These are phyloP conservation scores for Asterophora parasitica DNA, from an alignment of 768 basidiomycete genomes.

Conservation along the genomic window DNA sequence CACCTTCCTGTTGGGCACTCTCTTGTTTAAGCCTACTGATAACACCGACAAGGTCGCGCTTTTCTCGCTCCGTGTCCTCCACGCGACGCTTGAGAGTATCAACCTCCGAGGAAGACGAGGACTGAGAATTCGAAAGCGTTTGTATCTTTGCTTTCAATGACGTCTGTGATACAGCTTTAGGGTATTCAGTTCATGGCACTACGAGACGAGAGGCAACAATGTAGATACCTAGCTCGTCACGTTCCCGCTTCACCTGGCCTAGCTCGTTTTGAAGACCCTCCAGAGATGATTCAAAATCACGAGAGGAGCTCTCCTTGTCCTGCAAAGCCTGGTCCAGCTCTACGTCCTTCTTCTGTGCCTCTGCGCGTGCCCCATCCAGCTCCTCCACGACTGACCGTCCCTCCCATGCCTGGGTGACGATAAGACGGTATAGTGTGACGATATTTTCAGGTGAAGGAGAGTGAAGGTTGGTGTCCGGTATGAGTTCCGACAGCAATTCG, in stretches of 20 bases:
- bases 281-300: constrained; percentile 50
- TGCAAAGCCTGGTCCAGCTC: constrained; percentile 83
- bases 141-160: constrained; percentile 53
- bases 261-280: constrained; percentile 56
- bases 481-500: constrained; percentile 50
- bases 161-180: constrained; percentile 39
- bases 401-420: constrained; percentile 53
- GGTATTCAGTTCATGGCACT: constrained; percentile 17
- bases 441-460: constrained; percentile 57
- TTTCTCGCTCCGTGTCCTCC: constrained; percentile 82
- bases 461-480: constrained; percentile 58
- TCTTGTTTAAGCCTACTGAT: constrained; percentile 82
- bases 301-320: constrained; percentile 61
- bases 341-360: constrained; percentile 66
- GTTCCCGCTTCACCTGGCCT: constrained; percentile 50
- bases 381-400: constrained; percentile 55
- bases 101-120: constrained; percentile 58
- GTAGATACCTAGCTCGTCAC: constrained; percentile 56
- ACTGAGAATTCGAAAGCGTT: constrained; percentile 51
- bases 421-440: constrained; percentile 54
- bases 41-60: constrained; percentile 80
- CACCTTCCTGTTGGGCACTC: constrained; percentile 69
- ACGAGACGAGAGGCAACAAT: constrained; percentile 6
- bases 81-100: constrained; percentile 54
- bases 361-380: constrained; percentile 67